These are phyloP conservation scores for Kodamaea sp. DNA, from an alignment of 1,139 yeast genomes.

Conservation along the genomic window DNA sequence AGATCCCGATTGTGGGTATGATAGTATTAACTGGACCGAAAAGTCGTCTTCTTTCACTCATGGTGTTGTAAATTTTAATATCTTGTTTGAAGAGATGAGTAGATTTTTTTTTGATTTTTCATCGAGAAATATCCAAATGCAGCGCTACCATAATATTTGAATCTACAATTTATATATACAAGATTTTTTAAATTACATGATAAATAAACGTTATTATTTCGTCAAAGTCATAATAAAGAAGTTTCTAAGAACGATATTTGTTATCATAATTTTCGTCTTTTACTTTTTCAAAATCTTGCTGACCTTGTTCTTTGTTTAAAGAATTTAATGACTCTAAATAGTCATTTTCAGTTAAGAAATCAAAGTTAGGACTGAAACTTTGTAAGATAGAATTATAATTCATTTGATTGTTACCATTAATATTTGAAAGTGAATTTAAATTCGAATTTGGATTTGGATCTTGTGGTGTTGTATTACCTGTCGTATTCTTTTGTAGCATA, in stretches of 20 bases:
- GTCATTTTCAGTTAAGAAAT: no score
- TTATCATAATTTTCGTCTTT: background rate
- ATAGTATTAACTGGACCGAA: constrained; percentile 62
- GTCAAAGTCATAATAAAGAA: background rate
- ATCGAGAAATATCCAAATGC: no score
- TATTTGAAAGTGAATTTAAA: no score
- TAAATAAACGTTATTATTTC: background rate
- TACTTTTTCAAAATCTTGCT: background rate
- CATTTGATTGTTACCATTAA: no score
- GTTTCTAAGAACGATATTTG: background rate
- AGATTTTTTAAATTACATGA: background rate
- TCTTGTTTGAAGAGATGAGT: constrained; percentile 5
- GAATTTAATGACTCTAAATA: constrained; percentile 13
- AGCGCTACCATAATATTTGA: background rate
- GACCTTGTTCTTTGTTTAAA: background rate
- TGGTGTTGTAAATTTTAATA: constrained; percentile 3
- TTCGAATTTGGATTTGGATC: no score
- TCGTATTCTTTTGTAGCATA: constrained; percentile 48
- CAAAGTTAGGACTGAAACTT: no score
- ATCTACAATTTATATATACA: background rate
- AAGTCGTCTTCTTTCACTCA: constrained; percentile 66
- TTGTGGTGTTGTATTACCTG: background rate
- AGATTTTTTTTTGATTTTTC: constrained; percentile 1
- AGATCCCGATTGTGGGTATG: constrained; percentile 35
- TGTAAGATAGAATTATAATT: no score